A percentile compares a stretch with the other conserved stretches of the same genome.
phyloP scores from a whole-genome alignment of 345 rosid species.

The Eucalyptus sp. region DNA sequence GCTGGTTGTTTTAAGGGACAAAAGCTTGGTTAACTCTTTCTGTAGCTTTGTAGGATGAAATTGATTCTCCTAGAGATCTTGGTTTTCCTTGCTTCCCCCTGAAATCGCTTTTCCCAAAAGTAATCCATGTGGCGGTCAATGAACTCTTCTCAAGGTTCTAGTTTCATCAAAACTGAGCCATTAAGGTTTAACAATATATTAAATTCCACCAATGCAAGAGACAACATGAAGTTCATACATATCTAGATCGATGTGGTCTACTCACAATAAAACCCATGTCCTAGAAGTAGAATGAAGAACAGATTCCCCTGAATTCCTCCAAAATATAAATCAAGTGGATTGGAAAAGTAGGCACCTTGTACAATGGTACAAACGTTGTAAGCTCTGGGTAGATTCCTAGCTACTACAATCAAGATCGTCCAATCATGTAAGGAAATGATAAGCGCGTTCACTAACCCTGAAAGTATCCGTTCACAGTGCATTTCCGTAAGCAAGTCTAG shows the following conservation, averaged over 20 bases:
- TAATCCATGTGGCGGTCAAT: constrained; percentile 55
- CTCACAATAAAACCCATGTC: not conserved
- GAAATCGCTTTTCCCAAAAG: constrained; percentile 50
- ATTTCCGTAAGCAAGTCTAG: no score
- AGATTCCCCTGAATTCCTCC: not conserved
- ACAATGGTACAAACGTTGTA: not conserved
- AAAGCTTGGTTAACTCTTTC: constrained; percentile 59
- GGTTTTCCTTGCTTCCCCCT: constrained; percentile 9
- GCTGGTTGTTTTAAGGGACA: constrained; percentile 31
- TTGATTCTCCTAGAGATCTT: constrained; percentile 15
- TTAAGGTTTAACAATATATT: not conserved
- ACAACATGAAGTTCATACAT: not conserved
- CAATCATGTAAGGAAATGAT: no score
- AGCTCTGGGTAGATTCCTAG: not conserved
- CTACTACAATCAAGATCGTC: not conserved
- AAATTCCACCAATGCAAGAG: not conserved
- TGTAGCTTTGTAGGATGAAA: constrained; percentile 41
- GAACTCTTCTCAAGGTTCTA: constrained; percentile 40
- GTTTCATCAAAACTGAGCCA: constrained; percentile 20
- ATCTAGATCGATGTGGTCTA: not conserved
- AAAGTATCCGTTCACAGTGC: no score
- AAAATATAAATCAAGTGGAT: not conserved
- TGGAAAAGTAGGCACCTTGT: not conserved
- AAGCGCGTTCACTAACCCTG: no score
- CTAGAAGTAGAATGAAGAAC: not conserved